These are phyloP conservation scores for Globisporangium okanoganense DNA, from an alignment of 352 stramenopile genomes.

Conservation along the genomic window DNA sequence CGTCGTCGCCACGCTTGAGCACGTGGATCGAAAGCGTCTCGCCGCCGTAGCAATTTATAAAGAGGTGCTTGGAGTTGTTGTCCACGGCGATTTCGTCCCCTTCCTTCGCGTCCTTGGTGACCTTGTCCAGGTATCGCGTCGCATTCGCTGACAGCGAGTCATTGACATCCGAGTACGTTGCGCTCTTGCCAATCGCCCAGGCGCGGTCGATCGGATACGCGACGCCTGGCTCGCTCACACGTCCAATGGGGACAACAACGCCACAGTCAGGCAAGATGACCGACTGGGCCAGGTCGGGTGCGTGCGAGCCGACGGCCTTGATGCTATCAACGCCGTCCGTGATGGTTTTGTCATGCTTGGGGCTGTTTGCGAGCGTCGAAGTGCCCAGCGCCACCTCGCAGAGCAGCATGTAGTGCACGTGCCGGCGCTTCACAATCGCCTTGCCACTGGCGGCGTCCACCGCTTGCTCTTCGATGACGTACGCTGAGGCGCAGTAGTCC, in stretches of 20 bases:
- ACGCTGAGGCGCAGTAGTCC: conserved; percentile 53
- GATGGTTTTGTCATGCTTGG: background rate
- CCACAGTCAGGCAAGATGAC: conserved; percentile 5
- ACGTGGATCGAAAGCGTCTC: background rate
- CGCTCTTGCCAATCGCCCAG: background rate
- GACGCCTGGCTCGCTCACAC: background rate
- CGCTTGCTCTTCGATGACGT: conserved; percentile 34
- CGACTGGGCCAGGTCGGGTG: background rate
- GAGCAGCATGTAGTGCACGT: conserved; percentile 32
- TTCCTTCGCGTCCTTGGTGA: background rate
- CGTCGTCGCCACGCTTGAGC: background rate
- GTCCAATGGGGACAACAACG: background rate
- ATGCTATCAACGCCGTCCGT: background rate
- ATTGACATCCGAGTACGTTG: background rate
- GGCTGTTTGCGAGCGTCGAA: background rate
- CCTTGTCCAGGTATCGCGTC: background rate
- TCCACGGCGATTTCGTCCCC: background rate
- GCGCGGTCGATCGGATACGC: conserved; percentile 1
- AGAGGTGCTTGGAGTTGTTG: background rate
- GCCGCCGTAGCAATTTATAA: background rate
- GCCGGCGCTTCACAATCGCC: background rate
- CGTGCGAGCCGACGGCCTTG: background rate
- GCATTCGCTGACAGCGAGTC: background rate
- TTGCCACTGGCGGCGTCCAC: background rate
- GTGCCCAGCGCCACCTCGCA: conserved; percentile 60